phyloP scores from a whole-genome alignment of 2,329 filamentous ascomycete genomes.

The Colletotrichum musae region DNA sequence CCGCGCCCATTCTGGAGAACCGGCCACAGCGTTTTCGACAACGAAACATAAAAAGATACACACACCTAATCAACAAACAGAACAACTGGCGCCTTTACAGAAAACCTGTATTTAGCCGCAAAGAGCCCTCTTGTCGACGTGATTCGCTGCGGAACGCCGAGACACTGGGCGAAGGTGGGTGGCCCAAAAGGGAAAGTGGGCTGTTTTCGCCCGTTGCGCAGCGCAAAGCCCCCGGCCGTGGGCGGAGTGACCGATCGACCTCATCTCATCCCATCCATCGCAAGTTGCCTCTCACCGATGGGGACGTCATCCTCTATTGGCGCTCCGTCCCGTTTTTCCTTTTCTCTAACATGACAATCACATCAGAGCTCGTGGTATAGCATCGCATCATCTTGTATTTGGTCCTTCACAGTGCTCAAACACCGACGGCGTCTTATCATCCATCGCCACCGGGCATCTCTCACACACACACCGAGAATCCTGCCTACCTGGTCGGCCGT shows the following conservation, averaged over 20 bases:
- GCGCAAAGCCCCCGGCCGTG: slow-evolving; percentile 15
- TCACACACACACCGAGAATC: not conserved
- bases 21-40: too few species aligned
- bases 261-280: slow-evolving; percentile 32
- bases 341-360: not conserved
- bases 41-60: too few species aligned
- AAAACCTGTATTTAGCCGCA: not conserved
- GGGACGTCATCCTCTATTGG: not conserved
- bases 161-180: slow-evolving; percentile 20
- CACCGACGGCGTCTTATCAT: too few species aligned
- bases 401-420: too few species aligned
- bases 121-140: not conserved
- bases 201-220: slow-evolving; percentile 3
- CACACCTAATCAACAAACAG: not conserved
- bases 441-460: not conserved
- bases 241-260: slow-evolving; percentile 16
- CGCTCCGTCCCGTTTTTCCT: not conserved
- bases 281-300: not conserved
- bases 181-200: slow-evolving; percentile 35
- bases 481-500: not conserved
- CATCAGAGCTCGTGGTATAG: not conserved
- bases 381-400: not conserved
- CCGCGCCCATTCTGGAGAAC: too few species aligned
- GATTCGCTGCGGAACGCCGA: slow-evolving; percentile 17
- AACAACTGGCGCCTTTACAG: not conserved